phyloP scores from a whole-genome alignment of 768 basidiomycete genomes.

The Baorangia bicolor region DNA sequence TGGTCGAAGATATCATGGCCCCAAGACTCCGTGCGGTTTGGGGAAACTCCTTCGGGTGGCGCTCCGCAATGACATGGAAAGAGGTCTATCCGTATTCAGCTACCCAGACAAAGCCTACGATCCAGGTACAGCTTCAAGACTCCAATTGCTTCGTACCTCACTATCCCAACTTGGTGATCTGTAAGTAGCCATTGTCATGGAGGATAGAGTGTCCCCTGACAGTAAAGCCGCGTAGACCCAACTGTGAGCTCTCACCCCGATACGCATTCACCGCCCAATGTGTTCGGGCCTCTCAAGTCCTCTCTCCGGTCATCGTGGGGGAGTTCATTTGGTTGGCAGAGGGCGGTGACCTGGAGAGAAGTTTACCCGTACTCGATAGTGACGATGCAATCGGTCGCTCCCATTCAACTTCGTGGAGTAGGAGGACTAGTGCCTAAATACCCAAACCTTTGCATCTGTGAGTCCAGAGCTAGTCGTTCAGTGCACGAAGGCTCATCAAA shows the following conservation, averaged over 20 bases:
- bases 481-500: constrained; percentile 2
- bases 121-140: constrained; percentile 8
- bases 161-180: constrained; percentile 32
- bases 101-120: neutral
- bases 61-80: constrained; percentile 20
- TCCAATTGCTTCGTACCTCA: constrained; percentile 8
- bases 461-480: neutral
- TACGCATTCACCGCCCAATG: constrained; percentile 28
- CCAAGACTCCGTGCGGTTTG: constrained; percentile 13
- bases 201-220: neutral
- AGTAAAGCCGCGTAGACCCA: constrained; percentile 31
- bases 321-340: constrained; percentile 24
- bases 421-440: constrained; percentile 12
- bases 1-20: constrained; percentile 24
- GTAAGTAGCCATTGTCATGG: constrained; percentile 18
- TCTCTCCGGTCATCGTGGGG: constrained; percentile 8
- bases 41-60: constrained; percentile 28
- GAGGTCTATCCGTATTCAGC: constrained; percentile 19
- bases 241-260: constrained; percentile 35
- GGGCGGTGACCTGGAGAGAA: constrained; percentile 11
- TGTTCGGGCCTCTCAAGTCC: neutral
- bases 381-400: neutral
- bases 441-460: constrained; percentile 20
- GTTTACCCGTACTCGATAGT: constrained; percentile 16
- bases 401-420: constrained; percentile 7